Evolutionary conservation across 768 basidiomycete species (phyloP), one percentile per base, ranked within the genome.

Genomic region (Leucocoprinus sp.): DNA sequence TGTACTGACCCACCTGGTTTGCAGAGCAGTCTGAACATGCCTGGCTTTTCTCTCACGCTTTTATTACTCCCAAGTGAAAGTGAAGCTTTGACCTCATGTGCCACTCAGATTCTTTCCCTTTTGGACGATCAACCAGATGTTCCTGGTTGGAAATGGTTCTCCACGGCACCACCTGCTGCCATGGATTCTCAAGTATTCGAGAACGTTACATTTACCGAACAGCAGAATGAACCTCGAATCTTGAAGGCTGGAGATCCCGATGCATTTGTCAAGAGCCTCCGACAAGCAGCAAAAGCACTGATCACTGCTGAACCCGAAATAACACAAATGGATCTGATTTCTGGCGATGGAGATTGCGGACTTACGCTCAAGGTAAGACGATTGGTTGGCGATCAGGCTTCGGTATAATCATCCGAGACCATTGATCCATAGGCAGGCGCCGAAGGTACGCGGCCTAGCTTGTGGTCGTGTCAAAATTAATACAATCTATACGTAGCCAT

Each of bases 21-120:
- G 39, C 60, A 84, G 90, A 92, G 89, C 18, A 88, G 84, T 47
- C 73, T 95, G 52, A 93, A 91, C 63, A 92, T 93, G 87, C 87
- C 90, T 23, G 92, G 92, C 2, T 88, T 93, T 60, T 92, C 89
- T 12, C 67, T 95, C 49, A 86, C 89, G 1, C 70, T 92, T 14
- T 70, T 93, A 12, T 74, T 89, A 7, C 76, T 95, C 8, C 86
- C 92, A 0, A 57, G 64, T 23, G 39, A 64, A 36, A 50, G 64
- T 31, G 70, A 73, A 19, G 45, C 62, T 1, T 56, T 60, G 28
- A 62, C 66, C 1, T 68, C 75, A 5, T 55, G 64, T 5, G 45
- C 63, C 2, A 60, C 67, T 33, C 45, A 70, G 1, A 57, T 91
- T 39, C 69, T 90, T 14, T 75, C 76, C 17, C 74, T 88, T 26